These are phyloP conservation scores for Cercospora sp. DNA, from an alignment of 2,329 filamentous ascomycete species.

Conservation along the genomic window DNA sequence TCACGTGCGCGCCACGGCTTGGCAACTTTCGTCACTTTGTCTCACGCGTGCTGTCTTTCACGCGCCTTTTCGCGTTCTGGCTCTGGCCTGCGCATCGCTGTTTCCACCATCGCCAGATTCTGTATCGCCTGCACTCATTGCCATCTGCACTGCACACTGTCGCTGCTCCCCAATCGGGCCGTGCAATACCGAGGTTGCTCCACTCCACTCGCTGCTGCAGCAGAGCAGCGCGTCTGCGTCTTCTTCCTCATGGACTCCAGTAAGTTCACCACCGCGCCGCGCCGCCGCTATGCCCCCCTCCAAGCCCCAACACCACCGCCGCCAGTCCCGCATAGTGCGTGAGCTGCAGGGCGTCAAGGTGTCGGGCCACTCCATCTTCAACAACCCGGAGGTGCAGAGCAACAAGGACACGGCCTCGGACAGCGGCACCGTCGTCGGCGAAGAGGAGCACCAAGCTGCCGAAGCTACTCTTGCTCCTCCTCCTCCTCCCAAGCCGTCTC, in stretches of 20 bases:
- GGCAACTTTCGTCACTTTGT: neutral
- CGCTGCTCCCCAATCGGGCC: constrained; percentile 4
- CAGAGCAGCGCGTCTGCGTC: neutral
- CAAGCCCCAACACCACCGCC: constrained; percentile 8
- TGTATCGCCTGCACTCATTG: neutral
- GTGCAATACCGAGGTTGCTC: constrained; percentile 12
- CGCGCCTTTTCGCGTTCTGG: neutral
- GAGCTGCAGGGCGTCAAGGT: constrained; percentile 19
- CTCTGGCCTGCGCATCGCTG: neutral
- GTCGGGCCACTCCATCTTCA: constrained; percentile 20
- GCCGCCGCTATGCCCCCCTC: neutral
- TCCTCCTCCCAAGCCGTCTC: neutral
- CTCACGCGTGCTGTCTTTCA: neutral
- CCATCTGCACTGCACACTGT: neutral
- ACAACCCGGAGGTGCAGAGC: constrained; percentile 12
- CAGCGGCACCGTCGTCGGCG: constrained; percentile 11
- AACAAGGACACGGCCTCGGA: constrained; percentile 18
- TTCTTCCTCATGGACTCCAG: constrained; percentile 26
- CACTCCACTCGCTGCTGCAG: constrained; percentile 3
- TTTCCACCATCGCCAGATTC: neutral
- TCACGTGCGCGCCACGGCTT: neutral
- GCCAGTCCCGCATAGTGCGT: constrained; percentile 7
- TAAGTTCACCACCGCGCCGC: constrained; percentile 15
- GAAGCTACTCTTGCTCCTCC: constrained; percentile 5
- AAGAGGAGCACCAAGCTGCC: neutral